phyloP scores from a whole-genome alignment of 805 yeast species.

The Clavispora santaluciae region DNA sequence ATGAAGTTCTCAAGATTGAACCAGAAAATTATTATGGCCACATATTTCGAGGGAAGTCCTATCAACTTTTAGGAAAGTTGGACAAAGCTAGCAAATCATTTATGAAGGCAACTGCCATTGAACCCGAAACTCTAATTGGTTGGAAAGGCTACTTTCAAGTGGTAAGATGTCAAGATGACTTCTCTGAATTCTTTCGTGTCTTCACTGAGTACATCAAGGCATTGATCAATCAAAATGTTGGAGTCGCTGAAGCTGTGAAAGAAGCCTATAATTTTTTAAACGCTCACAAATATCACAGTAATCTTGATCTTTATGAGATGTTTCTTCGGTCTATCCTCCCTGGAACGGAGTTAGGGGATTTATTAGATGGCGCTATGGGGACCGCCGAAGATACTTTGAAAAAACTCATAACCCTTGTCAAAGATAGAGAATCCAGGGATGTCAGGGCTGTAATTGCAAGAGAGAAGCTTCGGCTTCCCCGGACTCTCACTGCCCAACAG shows the following conservation, averaged over 20 bases:
- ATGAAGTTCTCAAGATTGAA: conserved; percentile 54
- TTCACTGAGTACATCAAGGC: conserved; percentile 41
- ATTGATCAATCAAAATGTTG: conserved; percentile 38
- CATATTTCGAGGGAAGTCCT: conserved; percentile 68
- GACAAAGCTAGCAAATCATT: conserved; percentile 42
- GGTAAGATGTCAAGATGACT: conserved; percentile 33
- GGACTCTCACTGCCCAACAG: conserved; percentile 38
- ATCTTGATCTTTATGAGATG: conserved; percentile 35
- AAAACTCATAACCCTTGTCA: conserved; percentile 39
- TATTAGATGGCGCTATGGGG: conserved; percentile 43
- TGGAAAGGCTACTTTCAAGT: conserved; percentile 77
- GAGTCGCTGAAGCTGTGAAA: conserved; percentile 45
- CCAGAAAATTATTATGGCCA: conserved; percentile 58
- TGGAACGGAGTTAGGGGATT: conserved; percentile 49
- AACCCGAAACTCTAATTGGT: conserved; percentile 52
- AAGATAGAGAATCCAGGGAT: conserved; percentile 35
- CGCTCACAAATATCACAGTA: conserved; percentile 23
- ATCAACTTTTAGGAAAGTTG: conserved; percentile 39
- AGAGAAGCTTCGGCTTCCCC: conserved; percentile 47
- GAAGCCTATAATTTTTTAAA: conserved; percentile 45
- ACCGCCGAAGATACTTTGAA: conserved; percentile 42
- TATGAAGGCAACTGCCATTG: conserved; percentile 44
- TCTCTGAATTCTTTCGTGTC: conserved; percentile 42
- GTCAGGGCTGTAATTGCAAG: conserved; percentile 40
- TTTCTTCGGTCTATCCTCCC: conserved; percentile 54